Percentiles rank a stretch among this genome's conserved stretches.
Conservation (phyloP, 768 basidiomycete species). For the Holtermanniella nyarrowii region DNA sequence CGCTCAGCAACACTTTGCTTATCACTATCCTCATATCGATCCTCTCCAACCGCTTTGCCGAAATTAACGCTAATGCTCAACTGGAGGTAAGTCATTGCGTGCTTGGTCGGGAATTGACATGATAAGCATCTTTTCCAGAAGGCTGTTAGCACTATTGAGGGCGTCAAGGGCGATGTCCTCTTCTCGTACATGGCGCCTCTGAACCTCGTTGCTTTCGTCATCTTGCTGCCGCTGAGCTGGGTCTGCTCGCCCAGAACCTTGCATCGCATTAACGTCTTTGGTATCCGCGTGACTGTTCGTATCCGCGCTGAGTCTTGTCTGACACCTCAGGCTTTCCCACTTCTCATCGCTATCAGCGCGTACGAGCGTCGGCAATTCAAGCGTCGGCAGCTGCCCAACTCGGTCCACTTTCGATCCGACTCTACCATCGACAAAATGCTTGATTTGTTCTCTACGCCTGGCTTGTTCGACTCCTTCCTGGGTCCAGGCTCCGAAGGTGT, state of each 20-base stretch:
- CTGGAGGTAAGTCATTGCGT: constrained; percentile 46
- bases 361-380: constrained; percentile 56
- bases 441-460: constrained; percentile 9
- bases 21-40: constrained; percentile 67
- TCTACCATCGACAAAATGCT: constrained; percentile 12
- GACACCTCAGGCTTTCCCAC: constrained; percentile 55
- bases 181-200: constrained; percentile 81
- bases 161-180: constrained; percentile 78
- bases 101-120: not conserved
- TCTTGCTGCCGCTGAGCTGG: constrained; percentile 71
- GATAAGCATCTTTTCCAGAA: constrained; percentile 73
- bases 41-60: constrained; percentile 76
- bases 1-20: constrained; percentile 35
- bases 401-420: constrained; percentile 6
- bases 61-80: constrained; percentile 59
- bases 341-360: constrained; percentile 60
- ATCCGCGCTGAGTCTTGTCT: not conserved
- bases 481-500: constrained; percentile 29
- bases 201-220: constrained; percentile 52
- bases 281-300: constrained; percentile 66
- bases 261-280: constrained; percentile 74
- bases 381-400: constrained; percentile 6
- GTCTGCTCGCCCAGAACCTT: constrained; percentile 62
- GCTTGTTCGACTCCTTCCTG: constrained; percentile 32
- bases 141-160: constrained; percentile 76